Evolutionary conservation across 1,284 basidiomycete species (phyloP), one percentile per base, ranked within the genome.

Genomic region (Stygiomarasmius scandens): DNA sequence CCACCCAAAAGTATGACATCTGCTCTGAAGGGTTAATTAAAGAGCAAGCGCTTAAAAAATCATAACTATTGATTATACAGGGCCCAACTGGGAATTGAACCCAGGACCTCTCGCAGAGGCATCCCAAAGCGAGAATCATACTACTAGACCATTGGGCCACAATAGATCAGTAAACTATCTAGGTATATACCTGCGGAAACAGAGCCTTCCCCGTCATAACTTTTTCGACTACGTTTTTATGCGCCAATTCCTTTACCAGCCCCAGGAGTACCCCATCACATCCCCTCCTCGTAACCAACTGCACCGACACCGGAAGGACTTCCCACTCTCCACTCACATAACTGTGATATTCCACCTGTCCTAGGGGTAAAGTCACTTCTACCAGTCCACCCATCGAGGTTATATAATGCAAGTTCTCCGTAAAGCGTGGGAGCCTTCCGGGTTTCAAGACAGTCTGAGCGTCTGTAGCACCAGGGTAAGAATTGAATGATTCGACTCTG

Each of bases 361-460:
- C 72, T 52, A 74, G 56, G 1, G 73, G 73, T n/a, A 74, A 59
- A 4, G 71, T 73, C 8, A 73, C 60, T 54, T 74, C 73, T 23
- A 72, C 71, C 27, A 74, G 59, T 25, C 69, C 71, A 6, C 62
- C 72, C 71, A 73, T 73, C 25, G 73, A 72, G 16, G 68, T 68
- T 8, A 74, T 24, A 49, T 67, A 71, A 47, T 68, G 69, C 54
- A 73, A 68, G 50, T 66, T 71, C 45, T 73, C 68, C 5, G 66
- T 62, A 5, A 64, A 43, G 44, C 63, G 63, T 0, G 64, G 48
- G 1, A 56, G 55, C 1, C 52, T 55, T 8, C 58, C 55, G 2
- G 65, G 57, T 2, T 63, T 54, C 1, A 64, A 64, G 3, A 72
- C 61, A 3, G 70, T 52, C 16, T 41, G 38, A 24, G 71, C 62